Conservation (phyloP, 169 alveolate species). For the Amoebophrya sp. region DNA sequence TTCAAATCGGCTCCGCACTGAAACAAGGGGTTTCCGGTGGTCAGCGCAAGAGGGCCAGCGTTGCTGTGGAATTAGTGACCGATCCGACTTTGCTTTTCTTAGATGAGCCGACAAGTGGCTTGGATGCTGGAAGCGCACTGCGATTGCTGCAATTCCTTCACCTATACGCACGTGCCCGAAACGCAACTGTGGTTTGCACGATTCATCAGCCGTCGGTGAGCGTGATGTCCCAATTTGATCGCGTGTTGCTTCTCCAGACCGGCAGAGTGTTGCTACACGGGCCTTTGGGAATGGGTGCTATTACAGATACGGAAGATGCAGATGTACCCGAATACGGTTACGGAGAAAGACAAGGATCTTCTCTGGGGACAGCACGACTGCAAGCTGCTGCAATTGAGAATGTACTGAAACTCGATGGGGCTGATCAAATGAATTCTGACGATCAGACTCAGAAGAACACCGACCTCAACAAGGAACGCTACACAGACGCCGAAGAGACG, state of each 20-base stretch:
- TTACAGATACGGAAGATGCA: too few species aligned
- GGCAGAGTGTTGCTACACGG: too few species aligned
- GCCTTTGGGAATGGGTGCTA: too few species aligned
- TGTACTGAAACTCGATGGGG: too few species aligned
- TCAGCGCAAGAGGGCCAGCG: constrained; percentile 73
- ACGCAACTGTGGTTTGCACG: constrained; percentile 56
- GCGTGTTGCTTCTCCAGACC: constrained; percentile 48
- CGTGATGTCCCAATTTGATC: constrained; percentile 59
- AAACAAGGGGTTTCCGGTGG: constrained; percentile 76
- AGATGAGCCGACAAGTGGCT: constrained; percentile 55
- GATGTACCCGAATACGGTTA: too few species aligned
- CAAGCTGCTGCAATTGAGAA: too few species aligned
- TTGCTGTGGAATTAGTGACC: constrained; percentile 72
- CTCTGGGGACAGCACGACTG: too few species aligned
- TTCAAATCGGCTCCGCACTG: constrained; percentile 60
- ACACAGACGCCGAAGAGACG: too few species aligned
- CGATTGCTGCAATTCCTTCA: background rate
- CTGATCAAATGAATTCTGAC: too few species aligned
- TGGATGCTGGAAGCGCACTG: background rate
- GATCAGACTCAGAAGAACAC: too few species aligned
- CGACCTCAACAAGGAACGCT: too few species aligned
- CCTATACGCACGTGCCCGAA: background rate
- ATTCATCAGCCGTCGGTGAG: constrained; percentile 70
- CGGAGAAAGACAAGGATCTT: too few species aligned
- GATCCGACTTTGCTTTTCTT: constrained; percentile 60